A percentile compares a stretch with the other conserved stretches of the same genome.
Conservation (phyloP, 2,329 filamentous ascomycete genomes). For the Blastomyces parvus region DNA sequence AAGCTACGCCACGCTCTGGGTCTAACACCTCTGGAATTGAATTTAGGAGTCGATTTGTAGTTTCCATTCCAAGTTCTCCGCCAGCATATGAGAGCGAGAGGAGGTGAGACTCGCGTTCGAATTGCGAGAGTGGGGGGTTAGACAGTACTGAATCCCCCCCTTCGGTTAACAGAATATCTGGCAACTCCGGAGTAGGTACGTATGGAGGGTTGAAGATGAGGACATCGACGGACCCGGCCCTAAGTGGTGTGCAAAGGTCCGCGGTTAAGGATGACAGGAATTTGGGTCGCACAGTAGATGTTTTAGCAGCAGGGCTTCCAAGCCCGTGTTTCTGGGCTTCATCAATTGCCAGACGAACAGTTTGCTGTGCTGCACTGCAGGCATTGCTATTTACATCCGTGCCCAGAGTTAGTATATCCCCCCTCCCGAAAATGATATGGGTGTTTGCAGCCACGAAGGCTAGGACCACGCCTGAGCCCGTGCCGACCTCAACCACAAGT, state of each 20-base stretch:
- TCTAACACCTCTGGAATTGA: constrained; percentile 57
- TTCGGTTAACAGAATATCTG: constrained; percentile 39
- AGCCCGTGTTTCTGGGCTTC: constrained; percentile 21
- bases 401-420: constrained; percentile 60
- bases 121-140: constrained; percentile 35
- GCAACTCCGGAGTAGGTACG: constrained; percentile 73
- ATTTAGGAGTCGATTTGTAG: constrained; percentile 67
- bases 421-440: constrained; percentile 59
- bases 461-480: constrained; percentile 88
- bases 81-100: constrained; percentile 83
- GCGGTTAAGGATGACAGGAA: constrained; percentile 60
- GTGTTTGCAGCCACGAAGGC: constrained; percentile 77
- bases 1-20: constrained; percentile 63
- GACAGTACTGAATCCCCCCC: constrained; percentile 14
- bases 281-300: constrained; percentile 30
- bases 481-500: constrained; percentile 74
- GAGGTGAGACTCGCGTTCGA: constrained; percentile 73
- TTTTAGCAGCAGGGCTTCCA: constrained; percentile 33
- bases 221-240: constrained; percentile 58
- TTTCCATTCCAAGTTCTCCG: constrained; percentile 86
- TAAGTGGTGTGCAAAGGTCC: constrained; percentile 59
- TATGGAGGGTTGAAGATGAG: constrained; percentile 97
- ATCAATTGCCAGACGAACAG: constrained; percentile 47
- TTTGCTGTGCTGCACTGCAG: constrained; percentile 63
- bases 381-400: constrained; percentile 81